phyloP scores from a whole-genome alignment of 352 stramenopile genomes.

The Phytopythium montanum region DNA sequence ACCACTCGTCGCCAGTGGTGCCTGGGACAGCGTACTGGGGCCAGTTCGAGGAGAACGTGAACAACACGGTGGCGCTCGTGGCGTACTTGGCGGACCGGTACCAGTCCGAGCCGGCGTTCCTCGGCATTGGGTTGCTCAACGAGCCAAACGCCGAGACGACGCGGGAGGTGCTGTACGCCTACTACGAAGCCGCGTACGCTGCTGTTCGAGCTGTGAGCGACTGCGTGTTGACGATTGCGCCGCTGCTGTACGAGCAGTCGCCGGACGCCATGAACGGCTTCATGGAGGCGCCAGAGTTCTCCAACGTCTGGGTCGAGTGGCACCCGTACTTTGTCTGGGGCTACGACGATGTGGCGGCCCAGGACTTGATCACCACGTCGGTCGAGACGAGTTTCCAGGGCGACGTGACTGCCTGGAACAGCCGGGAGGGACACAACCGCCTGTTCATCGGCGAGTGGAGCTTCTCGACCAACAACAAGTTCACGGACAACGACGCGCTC shows the following conservation, averaged over 20 bases:
- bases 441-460: constrained; percentile 66
- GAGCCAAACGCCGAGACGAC: constrained; percentile 34
- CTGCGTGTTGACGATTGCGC: constrained; percentile 59
- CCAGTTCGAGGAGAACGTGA: constrained; percentile 37
- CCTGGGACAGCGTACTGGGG: constrained; percentile 30
- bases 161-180: constrained; percentile 40
- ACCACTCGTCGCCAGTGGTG: constrained; percentile 45
- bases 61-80: constrained; percentile 27
- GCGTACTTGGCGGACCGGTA: constrained; percentile 41
- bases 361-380: constrained; percentile 9
- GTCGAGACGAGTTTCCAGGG: constrained; percentile 14
- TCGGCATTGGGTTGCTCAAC: constrained; percentile 54
- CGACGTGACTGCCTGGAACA: constrained; percentile 9
- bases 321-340: constrained; percentile 83
- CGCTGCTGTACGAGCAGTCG: constrained; percentile 56
- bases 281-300: constrained; percentile 41
- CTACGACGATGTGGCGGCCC: constrained; percentile 49
- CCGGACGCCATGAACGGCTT: constrained; percentile 54
- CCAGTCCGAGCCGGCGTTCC: constrained; percentile 40
- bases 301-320: constrained; percentile 84
- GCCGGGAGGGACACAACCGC: constrained; percentile 25
- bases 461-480: constrained; percentile 61
- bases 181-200: constrained; percentile 53
- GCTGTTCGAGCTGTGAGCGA: constrained; percentile 40
- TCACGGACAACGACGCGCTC: constrained; percentile 29